These are phyloP conservation scores for Yarrowia sp. DNA, from an alignment of 805 yeast species.

Conservation along the genomic window DNA sequence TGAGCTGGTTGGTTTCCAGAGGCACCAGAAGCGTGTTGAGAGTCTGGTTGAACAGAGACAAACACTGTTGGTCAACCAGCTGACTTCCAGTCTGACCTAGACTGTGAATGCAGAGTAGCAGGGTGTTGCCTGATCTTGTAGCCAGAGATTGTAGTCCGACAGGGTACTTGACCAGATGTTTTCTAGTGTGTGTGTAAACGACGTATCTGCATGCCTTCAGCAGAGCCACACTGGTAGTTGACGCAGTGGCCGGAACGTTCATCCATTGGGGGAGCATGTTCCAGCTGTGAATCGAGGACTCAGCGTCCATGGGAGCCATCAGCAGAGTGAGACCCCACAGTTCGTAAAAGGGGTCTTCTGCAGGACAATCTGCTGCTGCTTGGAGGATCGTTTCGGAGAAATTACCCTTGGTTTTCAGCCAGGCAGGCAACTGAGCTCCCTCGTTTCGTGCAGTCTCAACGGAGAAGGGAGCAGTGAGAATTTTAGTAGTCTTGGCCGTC, in stretches of 20 bases:
- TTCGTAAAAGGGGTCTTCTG: slow-evolving; percentile 19
- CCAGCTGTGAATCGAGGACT: slow-evolving; percentile 23
- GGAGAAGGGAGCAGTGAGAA: slow-evolving; percentile 5
- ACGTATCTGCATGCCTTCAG: slow-evolving; percentile 32
- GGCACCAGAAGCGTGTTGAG: slow-evolving; percentile 8
- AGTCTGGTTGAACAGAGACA: slow-evolving; percentile 34
- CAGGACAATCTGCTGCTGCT: slow-evolving; percentile 17
- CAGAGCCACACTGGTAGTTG: not conserved
- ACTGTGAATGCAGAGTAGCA: slow-evolving; percentile 12
- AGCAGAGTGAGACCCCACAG: slow-evolving; percentile 26
- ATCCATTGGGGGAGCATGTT: slow-evolving; percentile 22
- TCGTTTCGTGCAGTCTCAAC: slow-evolving; percentile 1
- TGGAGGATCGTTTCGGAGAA: slow-evolving; percentile 9
- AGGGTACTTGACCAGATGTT: slow-evolving; percentile 30
- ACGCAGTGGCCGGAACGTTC: not conserved
- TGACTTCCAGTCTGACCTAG: slow-evolving; percentile 3
- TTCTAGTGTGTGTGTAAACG: slow-evolving; percentile 14
- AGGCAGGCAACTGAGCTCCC: slow-evolving; percentile 24
- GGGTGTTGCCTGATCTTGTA: slow-evolving; percentile 16
- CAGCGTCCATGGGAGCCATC: slow-evolving; percentile 29
- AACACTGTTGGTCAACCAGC: slow-evolving; percentile 13
- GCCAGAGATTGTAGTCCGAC: slow-evolving; percentile 15
- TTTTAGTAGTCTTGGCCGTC: not conserved
- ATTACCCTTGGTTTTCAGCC: slow-evolving; percentile 12
- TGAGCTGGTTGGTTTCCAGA: slow-evolving; percentile 25